phyloP scores from a whole-genome alignment of 106 monocot species.

The Acanthochlamys bracteata region DNA sequence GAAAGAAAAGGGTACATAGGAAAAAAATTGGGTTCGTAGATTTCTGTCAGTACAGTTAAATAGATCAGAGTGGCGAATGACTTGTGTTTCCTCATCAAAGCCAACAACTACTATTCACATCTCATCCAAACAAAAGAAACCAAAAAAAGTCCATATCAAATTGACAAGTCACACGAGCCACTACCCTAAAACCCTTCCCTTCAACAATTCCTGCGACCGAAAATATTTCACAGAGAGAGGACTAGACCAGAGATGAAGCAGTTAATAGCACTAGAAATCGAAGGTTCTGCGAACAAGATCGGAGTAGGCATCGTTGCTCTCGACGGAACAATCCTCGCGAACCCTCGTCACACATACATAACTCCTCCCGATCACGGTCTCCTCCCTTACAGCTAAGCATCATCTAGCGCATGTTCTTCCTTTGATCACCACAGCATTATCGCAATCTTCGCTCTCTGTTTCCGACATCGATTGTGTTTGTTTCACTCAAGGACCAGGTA shows the following conservation, averaged over 20 bases:
- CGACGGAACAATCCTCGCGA: conserved; percentile 67
- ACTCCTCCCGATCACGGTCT: conserved; percentile 97
- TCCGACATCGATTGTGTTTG: conserved; percentile 81
- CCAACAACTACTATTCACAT: no score
- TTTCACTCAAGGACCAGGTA: conserved; percentile 97
- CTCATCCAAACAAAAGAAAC: no score
- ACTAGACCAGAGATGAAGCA: background rate
- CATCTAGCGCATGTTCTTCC: conserved; percentile 83
- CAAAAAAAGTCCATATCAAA: no score
- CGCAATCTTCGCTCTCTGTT: conserved; percentile 35
- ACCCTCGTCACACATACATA: conserved; percentile 95
- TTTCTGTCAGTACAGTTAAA: no score
- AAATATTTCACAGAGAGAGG: no score
- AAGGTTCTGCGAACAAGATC: conserved; percentile 98
- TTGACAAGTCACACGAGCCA: no score
- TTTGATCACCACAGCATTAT: conserved; percentile 58
- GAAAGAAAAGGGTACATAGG: no score
- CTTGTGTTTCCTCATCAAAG: no score
- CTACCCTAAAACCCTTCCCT: no score
- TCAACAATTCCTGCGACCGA: no score
- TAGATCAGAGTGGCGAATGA: no score
- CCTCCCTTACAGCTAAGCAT: conserved; percentile 96
- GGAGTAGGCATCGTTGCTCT: conserved; percentile 68
- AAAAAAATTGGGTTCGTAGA: no score
- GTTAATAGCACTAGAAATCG: conserved; percentile 63